Evolutionary conservation across 441 rosid species (phyloP).

Genomic region (Macaranga tanarius): DNA sequence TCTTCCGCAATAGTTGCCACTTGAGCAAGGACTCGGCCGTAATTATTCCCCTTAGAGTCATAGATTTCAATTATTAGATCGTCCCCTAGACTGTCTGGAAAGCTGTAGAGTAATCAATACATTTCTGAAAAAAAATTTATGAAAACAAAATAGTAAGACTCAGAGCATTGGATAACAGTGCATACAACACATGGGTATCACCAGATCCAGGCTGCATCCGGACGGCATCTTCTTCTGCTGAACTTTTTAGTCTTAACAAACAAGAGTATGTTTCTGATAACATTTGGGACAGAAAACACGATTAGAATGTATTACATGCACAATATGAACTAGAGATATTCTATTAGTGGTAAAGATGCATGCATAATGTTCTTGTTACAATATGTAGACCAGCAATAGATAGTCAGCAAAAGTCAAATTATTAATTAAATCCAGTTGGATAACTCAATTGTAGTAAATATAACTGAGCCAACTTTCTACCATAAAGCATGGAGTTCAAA

Average conservation of each 20-base stretch:
- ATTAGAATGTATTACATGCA: conserved; percentile 12
- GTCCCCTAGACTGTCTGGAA: conserved; percentile 94
- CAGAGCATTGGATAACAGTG: conserved; percentile 23
- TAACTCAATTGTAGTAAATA: neutral
- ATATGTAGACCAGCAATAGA: neutral
- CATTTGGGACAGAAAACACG: conserved; percentile 8
- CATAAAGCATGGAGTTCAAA: conserved; percentile 26
- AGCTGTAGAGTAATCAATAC: conserved; percentile 60
- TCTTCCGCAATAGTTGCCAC: conserved; percentile 85
- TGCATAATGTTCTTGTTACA: neutral
- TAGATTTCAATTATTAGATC: conserved; percentile 88
- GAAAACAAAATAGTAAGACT: conserved; percentile 18
- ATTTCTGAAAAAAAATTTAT: conserved; percentile 19
- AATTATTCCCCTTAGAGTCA: conserved; percentile 80
- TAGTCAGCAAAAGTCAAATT: neutral
- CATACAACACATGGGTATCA: conserved; percentile 94
- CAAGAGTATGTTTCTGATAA: conserved; percentile 79
- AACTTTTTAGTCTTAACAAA: conserved; percentile 74
- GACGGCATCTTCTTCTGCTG: conserved; percentile 72
- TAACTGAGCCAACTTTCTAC: neutral
- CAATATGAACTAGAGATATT: neutral
- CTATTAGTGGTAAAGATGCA: too few species aligned
- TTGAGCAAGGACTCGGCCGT: conserved; percentile 93
- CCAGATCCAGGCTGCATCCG: conserved; percentile 95
- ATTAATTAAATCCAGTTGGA: neutral